Evolutionary conservation across 2,329 filamentous ascomycete species (phyloP).

Genomic region (Calonectria pauciramosa): DNA sequence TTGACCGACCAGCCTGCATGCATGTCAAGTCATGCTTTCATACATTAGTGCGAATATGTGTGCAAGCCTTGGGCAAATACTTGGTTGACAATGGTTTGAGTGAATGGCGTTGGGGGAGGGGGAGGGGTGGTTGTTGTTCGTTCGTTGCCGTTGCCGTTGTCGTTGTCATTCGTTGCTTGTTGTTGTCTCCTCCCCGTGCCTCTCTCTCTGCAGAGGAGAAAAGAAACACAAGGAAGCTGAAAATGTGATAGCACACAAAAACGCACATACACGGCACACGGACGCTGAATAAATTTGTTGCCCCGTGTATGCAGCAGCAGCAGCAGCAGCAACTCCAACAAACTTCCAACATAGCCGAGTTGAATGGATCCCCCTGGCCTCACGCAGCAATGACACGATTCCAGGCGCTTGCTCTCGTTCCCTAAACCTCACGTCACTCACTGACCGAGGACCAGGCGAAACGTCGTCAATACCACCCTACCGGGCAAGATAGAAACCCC

Average conservation of each 20-base stretch:
- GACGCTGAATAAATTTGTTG: neutral
- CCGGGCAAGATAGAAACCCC: conserved; percentile 14
- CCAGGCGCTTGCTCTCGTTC: neutral
- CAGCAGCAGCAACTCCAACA: neutral
- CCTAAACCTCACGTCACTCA: neutral
- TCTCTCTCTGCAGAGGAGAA: neutral
- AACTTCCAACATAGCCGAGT: conserved; percentile 18
- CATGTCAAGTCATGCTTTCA: neutral
- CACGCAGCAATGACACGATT: neutral
- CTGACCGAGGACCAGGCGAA: conserved; percentile 10
- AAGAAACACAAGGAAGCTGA: neutral
- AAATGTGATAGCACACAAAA: conserved; percentile 1
- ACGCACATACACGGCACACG: neutral
- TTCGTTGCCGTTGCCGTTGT: neutral
- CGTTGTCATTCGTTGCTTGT: neutral
- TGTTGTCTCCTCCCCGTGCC: neutral
- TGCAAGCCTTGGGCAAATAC: neutral
- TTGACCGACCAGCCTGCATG: conserved; percentile 3
- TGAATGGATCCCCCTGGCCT: conserved; percentile 6
- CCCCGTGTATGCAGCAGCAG: neutral
- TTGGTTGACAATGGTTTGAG: neutral
- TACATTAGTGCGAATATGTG: neutral
- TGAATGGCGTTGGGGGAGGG: neutral
- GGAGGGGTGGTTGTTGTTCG: neutral
- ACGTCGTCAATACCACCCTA: conserved; percentile 11